Evolutionary conservation across 2,329 filamentous ascomycete genomes (phyloP).

Genomic region (Paecilomyces formosus): DNA sequence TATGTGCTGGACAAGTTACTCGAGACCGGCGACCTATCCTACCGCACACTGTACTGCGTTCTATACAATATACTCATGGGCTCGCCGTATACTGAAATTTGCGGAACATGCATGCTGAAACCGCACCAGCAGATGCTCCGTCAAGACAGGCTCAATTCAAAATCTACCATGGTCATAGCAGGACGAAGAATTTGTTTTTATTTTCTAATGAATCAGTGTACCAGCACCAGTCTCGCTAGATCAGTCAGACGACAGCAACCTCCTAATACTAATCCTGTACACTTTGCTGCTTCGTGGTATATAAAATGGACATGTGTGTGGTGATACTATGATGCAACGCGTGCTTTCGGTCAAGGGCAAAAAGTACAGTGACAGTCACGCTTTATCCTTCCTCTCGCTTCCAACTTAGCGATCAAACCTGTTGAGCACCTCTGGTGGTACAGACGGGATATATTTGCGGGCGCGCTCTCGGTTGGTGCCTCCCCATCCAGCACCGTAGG

Average conservation of each 20-base stretch:
- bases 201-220: background rate
- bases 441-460: constrained; percentile 89
- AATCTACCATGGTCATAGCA: background rate
- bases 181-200: background rate
- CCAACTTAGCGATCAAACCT: constrained; percentile 61
- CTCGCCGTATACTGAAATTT: too few relatives aligned
- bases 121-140: too few relatives aligned
- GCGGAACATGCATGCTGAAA: too few relatives aligned
- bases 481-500: constrained; percentile 89
- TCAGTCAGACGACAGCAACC: background rate
- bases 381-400: background rate
- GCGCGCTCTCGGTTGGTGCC: constrained; percentile 86
- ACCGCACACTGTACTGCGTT: too few relatives aligned
- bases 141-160: too few relatives aligned
- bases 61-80: too few relatives aligned
- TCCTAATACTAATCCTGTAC: background rate
- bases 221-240: background rate
- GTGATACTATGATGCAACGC: background rate
- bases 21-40: too few relatives aligned
- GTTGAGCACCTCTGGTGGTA: constrained; percentile 85
- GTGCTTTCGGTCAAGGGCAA: background rate
- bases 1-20: too few relatives aligned
- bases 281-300: background rate
- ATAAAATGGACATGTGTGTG: background rate
- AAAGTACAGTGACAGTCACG: background rate